Base-by-base conservation (phyloP, 805 yeast species). In the Scheffersomyces amazonensis region DNA sequence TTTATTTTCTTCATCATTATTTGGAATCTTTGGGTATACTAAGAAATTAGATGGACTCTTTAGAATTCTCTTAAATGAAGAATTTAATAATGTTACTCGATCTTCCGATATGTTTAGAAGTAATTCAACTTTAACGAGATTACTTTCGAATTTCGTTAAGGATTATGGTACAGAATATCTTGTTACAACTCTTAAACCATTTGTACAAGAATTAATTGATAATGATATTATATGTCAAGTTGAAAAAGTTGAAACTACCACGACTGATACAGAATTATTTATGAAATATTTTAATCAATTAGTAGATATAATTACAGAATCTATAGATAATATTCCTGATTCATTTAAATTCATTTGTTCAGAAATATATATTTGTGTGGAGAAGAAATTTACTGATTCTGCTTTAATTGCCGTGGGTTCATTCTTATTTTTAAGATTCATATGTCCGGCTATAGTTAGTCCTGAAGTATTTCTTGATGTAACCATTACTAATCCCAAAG, bases 371-470 rank as follows among this genome's bases (percentile, higher is more conserved):
- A 55, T 64, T 28, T 66, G 81, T 39, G 80, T 87, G 37, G 63
- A 72, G 20, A 60, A 62, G n/a, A 78, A 78, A 47, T 83, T 83
- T 48, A 80, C 76, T 28, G 83, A 83, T 28, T 74, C 82, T 32
- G 68, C 75, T 27, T 44, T 67, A 18, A 69, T 80, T 28, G 88
- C 95, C 1, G 83, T 88, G 19, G 96, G 96, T 0, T 89, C 96
- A 0, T 91, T 86, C 55, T 68, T 91, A 38, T 90, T 91, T 52
- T 67, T 91, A 48, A 68, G 96, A 42, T 87, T 83, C 58, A 76
- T 89, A 46, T 89, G 95, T 55, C 97, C 98, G 10, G 95, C 96
- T 0, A 81, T 90, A 49, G 90, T 90, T 11, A 80, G 88, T 23
- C 97, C 97, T 0, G 95, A 87, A 40, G 71, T 82, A 5, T 71